Percentiles rank a stretch among this genome's conserved stretches.
Evolutionary conservation across 345 rosid species (phyloP).

Genomic region (Brassica juncea): DNA sequence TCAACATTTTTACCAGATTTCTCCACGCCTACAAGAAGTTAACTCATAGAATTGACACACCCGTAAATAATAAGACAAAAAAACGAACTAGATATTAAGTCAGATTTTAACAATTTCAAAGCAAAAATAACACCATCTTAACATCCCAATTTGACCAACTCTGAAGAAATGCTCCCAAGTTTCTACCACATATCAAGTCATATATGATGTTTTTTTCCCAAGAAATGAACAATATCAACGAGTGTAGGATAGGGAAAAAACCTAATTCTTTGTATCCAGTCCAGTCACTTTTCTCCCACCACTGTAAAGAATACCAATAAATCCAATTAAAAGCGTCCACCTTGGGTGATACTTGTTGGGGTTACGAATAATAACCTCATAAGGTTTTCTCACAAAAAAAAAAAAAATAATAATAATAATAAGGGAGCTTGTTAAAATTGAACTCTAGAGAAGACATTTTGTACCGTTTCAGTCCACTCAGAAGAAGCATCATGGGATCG

Average conservation of each 20-base stretch:
- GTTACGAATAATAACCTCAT: conserved; percentile 49
- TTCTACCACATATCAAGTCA: conserved; percentile 7
- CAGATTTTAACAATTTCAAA: not conserved
- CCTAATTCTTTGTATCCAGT: conserved; percentile 99
- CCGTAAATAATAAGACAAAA: not conserved
- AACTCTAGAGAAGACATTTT: conserved; percentile 21
- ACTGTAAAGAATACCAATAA: conserved; percentile 93
- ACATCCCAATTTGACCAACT: not conserved
- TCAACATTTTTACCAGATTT: conserved; percentile 94
- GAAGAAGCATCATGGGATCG: conserved; percentile 72
- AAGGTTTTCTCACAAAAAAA: conserved; percentile 4
- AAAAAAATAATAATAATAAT: not conserved
- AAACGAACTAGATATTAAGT: conserved; percentile 15
- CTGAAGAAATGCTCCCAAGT: not conserved
- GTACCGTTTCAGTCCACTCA: conserved; percentile 96
- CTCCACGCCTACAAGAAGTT: conserved; percentile 71
- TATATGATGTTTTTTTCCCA: conserved; percentile 2
- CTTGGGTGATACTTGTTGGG: conserved; percentile 55
- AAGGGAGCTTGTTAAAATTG: conserved; percentile 10
- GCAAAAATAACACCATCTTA: not conserved
- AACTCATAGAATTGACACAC: conserved; percentile 14
- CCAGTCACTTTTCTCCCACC: conserved; percentile 99
- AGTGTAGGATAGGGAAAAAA: conserved; percentile 36
- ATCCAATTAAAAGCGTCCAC: conserved; percentile 75
- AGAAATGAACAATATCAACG: not conserved